phyloP scores from a whole-genome alignment of 306 rosid species.

The Parietaria judaica region DNA sequence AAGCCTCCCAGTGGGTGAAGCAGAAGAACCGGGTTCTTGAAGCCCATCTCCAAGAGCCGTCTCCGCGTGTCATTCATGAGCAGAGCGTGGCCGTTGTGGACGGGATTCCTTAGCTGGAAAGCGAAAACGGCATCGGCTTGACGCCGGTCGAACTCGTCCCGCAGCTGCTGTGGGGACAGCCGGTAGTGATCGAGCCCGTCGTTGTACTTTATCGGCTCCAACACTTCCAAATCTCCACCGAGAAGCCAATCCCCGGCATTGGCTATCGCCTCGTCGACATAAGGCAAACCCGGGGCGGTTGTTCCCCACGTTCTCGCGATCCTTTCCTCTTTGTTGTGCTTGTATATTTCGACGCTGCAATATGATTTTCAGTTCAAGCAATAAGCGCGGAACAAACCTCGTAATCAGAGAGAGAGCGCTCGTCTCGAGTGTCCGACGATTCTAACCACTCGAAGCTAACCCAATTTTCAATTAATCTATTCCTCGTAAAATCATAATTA shows the following conservation, averaged over 20 bases:
- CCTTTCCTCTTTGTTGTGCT: constrained; percentile 96
- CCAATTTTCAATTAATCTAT: neutral
- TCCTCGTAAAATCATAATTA: neutral
- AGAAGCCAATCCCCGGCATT: constrained; percentile 88
- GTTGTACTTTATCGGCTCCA: constrained; percentile 63
- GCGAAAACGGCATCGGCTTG: constrained; percentile 95
- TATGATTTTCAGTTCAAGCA: neutral
- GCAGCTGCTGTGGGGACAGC: constrained; percentile 86
- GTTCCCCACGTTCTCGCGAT: constrained; percentile 98
- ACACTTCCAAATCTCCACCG: constrained; percentile 89
- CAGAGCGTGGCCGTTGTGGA: constrained; percentile 93
- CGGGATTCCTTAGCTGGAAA: constrained; percentile 91
- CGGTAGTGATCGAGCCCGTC: constrained; percentile 93
- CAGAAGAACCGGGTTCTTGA: constrained; percentile 75
- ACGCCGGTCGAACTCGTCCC: constrained; percentile 73
- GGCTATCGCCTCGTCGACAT: constrained; percentile 73
- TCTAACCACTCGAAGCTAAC: neutral
- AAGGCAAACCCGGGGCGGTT: constrained; percentile 81
- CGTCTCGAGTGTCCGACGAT: too few relatives aligned
- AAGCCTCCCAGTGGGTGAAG: constrained; percentile 98
- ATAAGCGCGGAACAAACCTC: neutral
- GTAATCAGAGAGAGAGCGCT: neutral
- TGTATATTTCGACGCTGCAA: constrained; percentile 77
- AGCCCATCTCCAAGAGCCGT: constrained; percentile 83
- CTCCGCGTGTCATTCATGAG: constrained; percentile 88